These are phyloP conservation scores for Penicillium riverlandense DNA, from an alignment of 495 filamentous ascomycete genomes.

Conservation along the genomic window DNA sequence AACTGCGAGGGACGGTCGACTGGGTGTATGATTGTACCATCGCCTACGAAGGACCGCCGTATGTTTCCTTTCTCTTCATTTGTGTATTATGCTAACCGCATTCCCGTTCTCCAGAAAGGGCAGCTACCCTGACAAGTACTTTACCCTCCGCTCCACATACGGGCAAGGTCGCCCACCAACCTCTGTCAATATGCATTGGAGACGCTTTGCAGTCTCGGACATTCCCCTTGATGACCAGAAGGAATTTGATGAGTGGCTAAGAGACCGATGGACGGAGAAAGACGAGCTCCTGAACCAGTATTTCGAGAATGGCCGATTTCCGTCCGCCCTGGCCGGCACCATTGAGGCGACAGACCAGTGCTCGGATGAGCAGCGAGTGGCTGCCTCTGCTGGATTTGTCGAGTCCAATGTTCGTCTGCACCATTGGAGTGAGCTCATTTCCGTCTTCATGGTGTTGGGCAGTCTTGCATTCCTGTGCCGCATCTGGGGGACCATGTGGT, in stretches of 20 bases:
- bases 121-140: constrained; percentile 57
- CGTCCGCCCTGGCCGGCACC: constrained; percentile 44
- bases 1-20: constrained; percentile 52
- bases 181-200: constrained; percentile 66
- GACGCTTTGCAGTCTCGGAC: constrained; percentile 47
- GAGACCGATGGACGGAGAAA: constrained; percentile 55
- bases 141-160: constrained; percentile 57
- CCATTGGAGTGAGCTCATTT: constrained; percentile 46
- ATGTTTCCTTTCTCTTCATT: constrained; percentile 19
- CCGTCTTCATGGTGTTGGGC: constrained; percentile 47
- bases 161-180: constrained; percentile 60
- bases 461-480: constrained; percentile 24
- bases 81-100: constrained; percentile 3
- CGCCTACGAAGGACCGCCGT: constrained; percentile 63
- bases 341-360: constrained; percentile 28
- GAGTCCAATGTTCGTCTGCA: constrained; percentile 49
- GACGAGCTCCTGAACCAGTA: constrained; percentile 54
- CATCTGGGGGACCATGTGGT: background rate
- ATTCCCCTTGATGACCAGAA: constrained; percentile 54
- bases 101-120: constrained; percentile 35
- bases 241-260: constrained; percentile 52
- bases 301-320: constrained; percentile 52
- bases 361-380: constrained; percentile 22
- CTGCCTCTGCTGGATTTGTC: constrained; percentile 44
- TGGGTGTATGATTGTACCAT: constrained; percentile 66